Evolutionary conservation across 768 basidiomycete species (phyloP).

Genomic region (Lentinula aciculospora): DNA sequence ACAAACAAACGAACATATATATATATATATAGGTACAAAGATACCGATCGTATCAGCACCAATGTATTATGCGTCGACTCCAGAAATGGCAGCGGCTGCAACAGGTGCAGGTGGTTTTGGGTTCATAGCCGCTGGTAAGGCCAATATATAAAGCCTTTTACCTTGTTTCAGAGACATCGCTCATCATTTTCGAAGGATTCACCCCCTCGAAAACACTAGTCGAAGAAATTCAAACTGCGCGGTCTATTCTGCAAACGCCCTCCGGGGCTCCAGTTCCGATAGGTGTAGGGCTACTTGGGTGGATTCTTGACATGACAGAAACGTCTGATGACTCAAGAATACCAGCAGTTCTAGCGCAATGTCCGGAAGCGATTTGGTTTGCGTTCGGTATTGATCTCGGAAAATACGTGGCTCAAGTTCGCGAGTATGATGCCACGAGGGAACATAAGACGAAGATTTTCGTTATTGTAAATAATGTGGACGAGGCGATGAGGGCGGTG

Average conservation of each 20-base stretch:
- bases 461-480: constrained; percentile 36
- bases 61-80: constrained; percentile 43
- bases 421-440: constrained; percentile 29
- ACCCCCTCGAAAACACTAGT: constrained; percentile 25
- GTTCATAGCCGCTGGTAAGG: constrained; percentile 19
- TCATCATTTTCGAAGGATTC: constrained; percentile 34
- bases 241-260: constrained; percentile 24
- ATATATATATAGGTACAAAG: constrained; percentile 29
- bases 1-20: neutral
- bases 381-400: constrained; percentile 49
- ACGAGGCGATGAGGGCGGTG: constrained; percentile 38
- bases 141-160: neutral
- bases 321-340: constrained; percentile 30
- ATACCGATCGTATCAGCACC: constrained; percentile 52
- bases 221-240: constrained; percentile 34
- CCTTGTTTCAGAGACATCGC: neutral
- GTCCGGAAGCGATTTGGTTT: constrained; percentile 54
- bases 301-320: constrained; percentile 44
- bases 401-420: constrained; percentile 47
- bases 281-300: constrained; percentile 55
- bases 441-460: constrained; percentile 44
- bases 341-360: constrained; percentile 35
- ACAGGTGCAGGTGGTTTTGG: constrained; percentile 52
- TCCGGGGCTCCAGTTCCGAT: constrained; percentile 35
- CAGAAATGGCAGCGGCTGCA: constrained; percentile 36